A percentile compares a stretch with the other conserved stretches of the same genome.
phyloP scores from a whole-genome alignment of 768 basidiomycete species.

The Sarcodon aspratus region DNA sequence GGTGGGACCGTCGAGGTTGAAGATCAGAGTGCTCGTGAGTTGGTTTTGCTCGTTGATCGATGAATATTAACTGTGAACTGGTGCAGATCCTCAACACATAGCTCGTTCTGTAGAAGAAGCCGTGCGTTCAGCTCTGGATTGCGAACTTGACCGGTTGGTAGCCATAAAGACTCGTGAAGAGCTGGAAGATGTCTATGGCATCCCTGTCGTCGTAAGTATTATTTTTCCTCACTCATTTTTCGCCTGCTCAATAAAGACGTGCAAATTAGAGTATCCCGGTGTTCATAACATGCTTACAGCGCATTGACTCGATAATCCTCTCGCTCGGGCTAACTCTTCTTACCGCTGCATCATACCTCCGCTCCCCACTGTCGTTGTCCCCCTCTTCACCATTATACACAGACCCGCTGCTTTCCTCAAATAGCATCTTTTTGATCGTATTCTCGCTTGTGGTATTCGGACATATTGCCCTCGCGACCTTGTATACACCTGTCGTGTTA shows the following conservation, averaged over 20 bases:
- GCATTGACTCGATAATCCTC: conserved; percentile 62
- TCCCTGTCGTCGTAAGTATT: conserved; percentile 65
- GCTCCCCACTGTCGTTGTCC: conserved; percentile 32
- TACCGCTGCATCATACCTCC: conserved; percentile 49
- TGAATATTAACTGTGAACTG: background rate
- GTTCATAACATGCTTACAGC: conserved; percentile 67
- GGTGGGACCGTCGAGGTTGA: background rate
- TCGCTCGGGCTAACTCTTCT: conserved; percentile 57
- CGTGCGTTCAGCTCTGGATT: conserved; percentile 35
- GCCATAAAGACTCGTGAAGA: conserved; percentile 59
- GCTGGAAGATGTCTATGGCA: conserved; percentile 67
- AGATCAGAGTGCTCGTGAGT: conserved; percentile 5
- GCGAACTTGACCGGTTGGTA: conserved; percentile 56
- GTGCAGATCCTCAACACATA: background rate
- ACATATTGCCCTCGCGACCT: conserved; percentile 43
- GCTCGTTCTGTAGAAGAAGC: conserved; percentile 9
- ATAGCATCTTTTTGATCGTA: conserved; percentile 14
- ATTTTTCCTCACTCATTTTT: background rate
- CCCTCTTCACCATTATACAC: background rate
- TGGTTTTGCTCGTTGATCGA: background rate
- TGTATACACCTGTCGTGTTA: conserved; percentile 58
- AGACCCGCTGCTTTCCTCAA: conserved; percentile 10
- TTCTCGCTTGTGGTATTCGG: conserved; percentile 17
- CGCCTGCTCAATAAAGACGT: background rate
- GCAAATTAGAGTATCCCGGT: conserved; percentile 55